phyloP scores from a whole-genome alignment of 768 basidiomycete species.

The Mycena alexandri region DNA sequence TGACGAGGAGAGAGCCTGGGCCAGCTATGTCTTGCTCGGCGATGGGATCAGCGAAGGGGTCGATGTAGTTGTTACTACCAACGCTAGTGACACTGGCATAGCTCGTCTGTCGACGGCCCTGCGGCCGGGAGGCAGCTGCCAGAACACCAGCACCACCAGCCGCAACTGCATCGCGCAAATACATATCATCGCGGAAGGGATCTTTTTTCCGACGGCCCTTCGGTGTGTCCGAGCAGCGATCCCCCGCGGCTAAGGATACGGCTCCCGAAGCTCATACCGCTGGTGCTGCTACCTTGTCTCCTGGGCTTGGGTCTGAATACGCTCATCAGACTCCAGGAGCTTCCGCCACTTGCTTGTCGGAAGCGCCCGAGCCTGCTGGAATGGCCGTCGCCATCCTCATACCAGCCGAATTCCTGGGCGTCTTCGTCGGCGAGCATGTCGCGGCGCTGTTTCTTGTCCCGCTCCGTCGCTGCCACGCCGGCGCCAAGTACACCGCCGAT shows the following conservation, averaged over 20 bases:
- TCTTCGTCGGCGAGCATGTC: constrained; percentile 89
- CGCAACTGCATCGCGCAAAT: constrained; percentile 42
- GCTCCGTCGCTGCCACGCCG: constrained; percentile 49
- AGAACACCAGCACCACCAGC: constrained; percentile 28
- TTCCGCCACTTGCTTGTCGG: constrained; percentile 58
- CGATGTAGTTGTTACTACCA: constrained; percentile 56
- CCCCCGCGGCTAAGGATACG: constrained; percentile 30
- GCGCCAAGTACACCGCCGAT: constrained; percentile 43
- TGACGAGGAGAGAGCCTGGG: constrained; percentile 42
- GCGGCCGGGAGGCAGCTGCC: constrained; percentile 40
- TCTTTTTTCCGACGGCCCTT: constrained; percentile 40
- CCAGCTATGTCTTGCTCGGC: constrained; percentile 46
- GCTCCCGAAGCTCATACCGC: constrained; percentile 41
- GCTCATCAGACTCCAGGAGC: constrained; percentile 67
- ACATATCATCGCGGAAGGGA: constrained; percentile 30
- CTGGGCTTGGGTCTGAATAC: constrained; percentile 51
- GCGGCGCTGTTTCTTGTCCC: constrained; percentile 54
- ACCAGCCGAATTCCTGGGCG: constrained; percentile 59
- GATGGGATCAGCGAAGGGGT: constrained; percentile 62
- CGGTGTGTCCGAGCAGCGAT: constrained; percentile 27
- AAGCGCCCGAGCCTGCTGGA: constrained; percentile 46
- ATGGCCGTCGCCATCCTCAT: constrained; percentile 46
- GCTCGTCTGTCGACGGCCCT: constrained; percentile 49
- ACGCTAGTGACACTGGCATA: constrained; percentile 50
- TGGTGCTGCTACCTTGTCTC: constrained; percentile 31